Base-by-base conservation (phyloP, 495 filamentous ascomycete genomes). In the Stereocaulon alpinum region DNA sequence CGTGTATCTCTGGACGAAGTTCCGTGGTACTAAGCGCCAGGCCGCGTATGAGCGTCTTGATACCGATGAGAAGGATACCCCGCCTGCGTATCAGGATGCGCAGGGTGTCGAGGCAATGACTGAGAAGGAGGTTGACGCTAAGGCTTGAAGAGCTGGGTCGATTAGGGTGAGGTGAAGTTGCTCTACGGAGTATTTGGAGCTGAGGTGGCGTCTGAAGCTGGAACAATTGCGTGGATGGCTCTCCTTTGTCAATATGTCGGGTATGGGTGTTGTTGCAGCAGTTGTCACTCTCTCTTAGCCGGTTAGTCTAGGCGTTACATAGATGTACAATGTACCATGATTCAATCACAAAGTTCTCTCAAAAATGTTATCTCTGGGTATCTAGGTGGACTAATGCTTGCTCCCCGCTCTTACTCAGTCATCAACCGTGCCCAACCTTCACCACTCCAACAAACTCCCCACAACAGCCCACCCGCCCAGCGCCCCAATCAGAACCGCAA, bases 1-100 rank as follows among this genome's bases (percentile, higher is more conserved):
- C 34, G 69, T 80, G 24, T 79, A 74, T 68, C 30, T 80, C 52
- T 81, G 78, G 78, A 70, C 71, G 60, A 69, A 45, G 32, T 62
- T 49, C 55, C 49, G 60, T 22, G 56, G 59, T 5, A 59, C 40
- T 3, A 44, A 53, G 18, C 37, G 42, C 2, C 27, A 53, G 12
- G 47, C 52, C 20, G 43, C 43, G 12, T 67, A 67, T 47, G 47
- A 59, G 29, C 48, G 30, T 6, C 54, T 67, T 10, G 56, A 62
- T 1, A 61, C 40, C 40, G 65, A 67, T 12, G 65, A 65, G 51
- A 67, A 67, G 32, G 62, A 64, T 11, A 59, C 49, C 18, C 63
- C 64, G 6, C 65, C 65, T 12, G 61, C 63, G 24, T 67, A 67
- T 51, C 42, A 59, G 47, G 59, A 61, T 51, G 24, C 42, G 10